A percentile compares a stretch with the other conserved stretches of the same genome.
phyloP scores from a whole-genome alignment of 2,329 filamentous ascomycete species.

The Helotiales sp. region DNA sequence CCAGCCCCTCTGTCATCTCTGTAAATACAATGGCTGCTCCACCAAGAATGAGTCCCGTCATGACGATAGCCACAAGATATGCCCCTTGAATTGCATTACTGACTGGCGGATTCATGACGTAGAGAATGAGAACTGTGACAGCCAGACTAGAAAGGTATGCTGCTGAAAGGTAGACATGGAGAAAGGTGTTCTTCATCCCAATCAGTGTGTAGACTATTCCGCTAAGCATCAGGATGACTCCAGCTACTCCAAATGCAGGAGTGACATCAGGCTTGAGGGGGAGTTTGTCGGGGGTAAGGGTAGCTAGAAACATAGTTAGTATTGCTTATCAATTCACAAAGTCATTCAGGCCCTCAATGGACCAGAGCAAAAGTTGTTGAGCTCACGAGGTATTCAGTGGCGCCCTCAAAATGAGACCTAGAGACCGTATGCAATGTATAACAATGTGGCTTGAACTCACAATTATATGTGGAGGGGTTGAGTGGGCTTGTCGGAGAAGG shows the following conservation, averaged over 20 bases:
- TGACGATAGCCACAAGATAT: constrained; percentile 78
- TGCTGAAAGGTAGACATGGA: constrained; percentile 81
- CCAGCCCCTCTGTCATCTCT: constrained; percentile 80
- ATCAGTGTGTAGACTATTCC: constrained; percentile 76
- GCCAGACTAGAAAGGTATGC: constrained; percentile 75
- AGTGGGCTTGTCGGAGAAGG: constrained; percentile 23
- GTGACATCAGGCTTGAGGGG: constrained; percentile 78
- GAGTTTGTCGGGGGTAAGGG: constrained; percentile 54
- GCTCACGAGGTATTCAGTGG: too few species aligned
- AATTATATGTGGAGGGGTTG: constrained; percentile 34
- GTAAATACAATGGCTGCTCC: constrained; percentile 77
- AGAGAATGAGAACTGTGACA: constrained; percentile 82
- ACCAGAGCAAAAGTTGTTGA: too few species aligned
- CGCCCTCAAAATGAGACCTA: too few species aligned
- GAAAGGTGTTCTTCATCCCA: constrained; percentile 80
- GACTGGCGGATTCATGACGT: constrained; percentile 83
- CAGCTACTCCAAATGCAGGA: constrained; percentile 79
- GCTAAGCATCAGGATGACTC: constrained; percentile 73
- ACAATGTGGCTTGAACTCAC: constrained; percentile 23
- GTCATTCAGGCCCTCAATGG: too few species aligned
- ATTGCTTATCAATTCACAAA: background rate
- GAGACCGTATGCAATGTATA: too few species aligned
- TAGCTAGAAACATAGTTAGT: constrained; percentile 37
- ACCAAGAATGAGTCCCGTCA: constrained; percentile 77
- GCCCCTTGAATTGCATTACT: constrained; percentile 79